phyloP scores from a whole-genome alignment of 495 filamentous ascomycete species.

The Penicillium paradoxum region DNA sequence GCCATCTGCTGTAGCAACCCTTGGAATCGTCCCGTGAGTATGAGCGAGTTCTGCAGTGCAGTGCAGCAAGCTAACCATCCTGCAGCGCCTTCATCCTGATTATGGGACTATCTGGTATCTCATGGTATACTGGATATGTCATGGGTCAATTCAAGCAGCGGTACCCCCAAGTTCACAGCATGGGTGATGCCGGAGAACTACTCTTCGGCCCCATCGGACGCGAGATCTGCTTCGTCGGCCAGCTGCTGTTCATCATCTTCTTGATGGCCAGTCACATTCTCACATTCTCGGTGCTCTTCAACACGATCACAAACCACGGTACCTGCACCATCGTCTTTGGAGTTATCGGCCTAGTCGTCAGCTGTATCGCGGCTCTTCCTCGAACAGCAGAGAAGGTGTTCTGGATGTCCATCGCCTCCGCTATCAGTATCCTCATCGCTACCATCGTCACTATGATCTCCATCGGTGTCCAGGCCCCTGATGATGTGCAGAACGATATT shows the following conservation, averaged over 20 bases:
- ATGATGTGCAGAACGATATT: slow-evolving; percentile 16
- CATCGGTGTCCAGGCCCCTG: slow-evolving; percentile 44
- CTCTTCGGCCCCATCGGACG: slow-evolving; percentile 54
- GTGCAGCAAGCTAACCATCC: slow-evolving; percentile 1
- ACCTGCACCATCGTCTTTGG: slow-evolving; percentile 60
- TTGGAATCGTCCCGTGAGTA: slow-evolving; percentile 50
- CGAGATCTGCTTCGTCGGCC: slow-evolving; percentile 53
- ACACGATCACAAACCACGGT: slow-evolving; percentile 53
- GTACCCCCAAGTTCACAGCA: slow-evolving; percentile 57
- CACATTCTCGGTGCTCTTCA: slow-evolving; percentile 62
- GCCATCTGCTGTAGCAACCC: slow-evolving; percentile 48
- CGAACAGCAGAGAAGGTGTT: slow-evolving; percentile 46
- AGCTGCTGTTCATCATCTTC: slow-evolving; percentile 59
- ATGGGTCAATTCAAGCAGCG: slow-evolving; percentile 63
- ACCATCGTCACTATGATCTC: slow-evolving; percentile 64
- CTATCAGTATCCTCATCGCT: slow-evolving; percentile 57
- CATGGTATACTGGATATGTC: slow-evolving; percentile 59
- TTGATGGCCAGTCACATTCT: slow-evolving; percentile 67
- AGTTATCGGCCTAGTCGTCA: slow-evolving; percentile 54
- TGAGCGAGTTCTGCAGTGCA: no score
- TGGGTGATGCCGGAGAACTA: slow-evolving; percentile 59
- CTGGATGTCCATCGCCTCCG: slow-evolving; percentile 41
- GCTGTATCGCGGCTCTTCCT: slow-evolving; percentile 55
- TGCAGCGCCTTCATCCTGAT: slow-evolving; percentile 7
- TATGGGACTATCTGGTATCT: slow-evolving; percentile 53